Conservation (phyloP, 2,329 filamentous ascomycete species). For the Fusarium austroafricanum region DNA sequence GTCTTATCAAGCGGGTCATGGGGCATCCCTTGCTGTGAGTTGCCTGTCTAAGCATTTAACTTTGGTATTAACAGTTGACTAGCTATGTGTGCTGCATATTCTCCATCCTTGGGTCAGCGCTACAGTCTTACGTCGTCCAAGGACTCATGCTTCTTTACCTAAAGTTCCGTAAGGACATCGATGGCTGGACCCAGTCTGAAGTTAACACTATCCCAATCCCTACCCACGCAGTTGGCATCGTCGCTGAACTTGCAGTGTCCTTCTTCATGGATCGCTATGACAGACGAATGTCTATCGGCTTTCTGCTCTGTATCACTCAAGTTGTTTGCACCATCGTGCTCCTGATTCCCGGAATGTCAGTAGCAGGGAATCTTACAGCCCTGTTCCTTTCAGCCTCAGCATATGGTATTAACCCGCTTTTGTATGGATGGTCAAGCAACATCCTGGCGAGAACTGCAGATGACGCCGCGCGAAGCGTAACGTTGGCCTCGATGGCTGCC, state of each 20-base stretch:
- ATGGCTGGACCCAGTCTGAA: constrained; percentile 40
- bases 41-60: too few relatives aligned
- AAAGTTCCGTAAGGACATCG: constrained; percentile 35
- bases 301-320: constrained; percentile 31
- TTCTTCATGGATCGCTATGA: constrained; percentile 39
- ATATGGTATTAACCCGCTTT: constrained; percentile 42
- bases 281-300: constrained; percentile 12
- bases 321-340: constrained; percentile 33
- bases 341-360: constrained; percentile 31
- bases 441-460: constrained; percentile 46
- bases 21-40: constrained; percentile 46
- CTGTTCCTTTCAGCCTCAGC: constrained; percentile 42
- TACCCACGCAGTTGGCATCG: constrained; percentile 43
- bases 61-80: too few relatives aligned
- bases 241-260: constrained; percentile 35
- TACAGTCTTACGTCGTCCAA: constrained; percentile 43
- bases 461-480: constrained; percentile 55
- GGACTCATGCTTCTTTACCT: constrained; percentile 44
- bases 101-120: constrained; percentile 40
- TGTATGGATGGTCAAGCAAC: constrained; percentile 46
- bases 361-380: constrained; percentile 32
- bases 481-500: constrained; percentile 56
- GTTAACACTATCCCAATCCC: constrained; percentile 45
- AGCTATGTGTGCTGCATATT: constrained; percentile 45
- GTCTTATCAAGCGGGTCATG: constrained; percentile 46